Conservation (phyloP, 768 basidiomycete species). For the Tephrocybe rancida region DNA sequence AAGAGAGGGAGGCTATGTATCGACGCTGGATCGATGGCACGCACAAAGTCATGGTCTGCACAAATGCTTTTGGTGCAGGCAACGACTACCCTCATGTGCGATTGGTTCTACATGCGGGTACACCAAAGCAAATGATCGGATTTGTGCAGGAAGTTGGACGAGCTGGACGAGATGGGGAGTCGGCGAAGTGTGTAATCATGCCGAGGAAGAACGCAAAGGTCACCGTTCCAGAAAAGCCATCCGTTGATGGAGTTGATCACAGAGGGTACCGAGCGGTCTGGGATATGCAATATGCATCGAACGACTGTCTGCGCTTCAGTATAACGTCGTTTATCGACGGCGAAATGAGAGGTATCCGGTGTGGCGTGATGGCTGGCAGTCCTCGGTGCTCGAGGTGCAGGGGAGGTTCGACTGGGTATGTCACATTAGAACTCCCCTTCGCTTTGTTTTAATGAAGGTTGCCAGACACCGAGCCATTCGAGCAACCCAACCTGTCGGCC, state of each 20-base stretch:
- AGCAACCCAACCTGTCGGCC: too few relatives aligned
- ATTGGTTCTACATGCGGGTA: not conserved
- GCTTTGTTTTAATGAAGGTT: too few relatives aligned
- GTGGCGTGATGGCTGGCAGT: too few relatives aligned
- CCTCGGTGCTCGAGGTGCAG: too few relatives aligned
- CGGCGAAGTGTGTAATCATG: not conserved
- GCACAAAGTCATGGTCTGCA: not conserved
- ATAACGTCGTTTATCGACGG: not conserved
- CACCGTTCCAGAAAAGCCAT: not conserved
- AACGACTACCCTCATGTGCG: slow-evolving; percentile 1
- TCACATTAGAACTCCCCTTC: too few relatives aligned
- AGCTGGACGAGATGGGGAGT: not conserved
- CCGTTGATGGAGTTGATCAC: not conserved
- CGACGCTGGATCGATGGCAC: not conserved
- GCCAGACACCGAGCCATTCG: too few relatives aligned
- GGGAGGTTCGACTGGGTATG: too few relatives aligned
- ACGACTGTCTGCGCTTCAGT: not conserved
- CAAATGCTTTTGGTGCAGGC: not conserved
- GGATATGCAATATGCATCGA: not conserved
- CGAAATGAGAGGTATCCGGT: too few relatives aligned
- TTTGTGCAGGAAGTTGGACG: slow-evolving; percentile 1
- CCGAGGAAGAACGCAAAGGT: not conserved
- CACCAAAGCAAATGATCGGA: not conserved
- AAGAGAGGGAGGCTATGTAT: not conserved
- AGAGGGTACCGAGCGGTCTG: not conserved